Evolutionary conservation across 2,329 filamentous ascomycete species (phyloP).

Genomic region (Exophiala oligosperma): DNA sequence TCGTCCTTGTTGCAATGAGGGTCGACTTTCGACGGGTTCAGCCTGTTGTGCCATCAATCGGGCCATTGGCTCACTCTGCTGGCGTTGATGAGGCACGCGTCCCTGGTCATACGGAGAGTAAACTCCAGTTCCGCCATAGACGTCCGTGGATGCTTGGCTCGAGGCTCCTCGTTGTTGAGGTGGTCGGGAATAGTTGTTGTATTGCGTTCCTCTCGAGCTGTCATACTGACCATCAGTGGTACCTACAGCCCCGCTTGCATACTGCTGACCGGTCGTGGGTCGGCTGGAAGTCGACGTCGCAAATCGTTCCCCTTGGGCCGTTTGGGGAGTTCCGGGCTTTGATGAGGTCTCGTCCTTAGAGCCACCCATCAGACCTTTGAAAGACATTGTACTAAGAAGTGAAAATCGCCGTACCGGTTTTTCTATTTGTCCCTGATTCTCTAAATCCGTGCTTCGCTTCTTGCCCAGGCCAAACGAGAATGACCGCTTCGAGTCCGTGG

Average conservation of each 20-base stretch:
- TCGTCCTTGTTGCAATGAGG: constrained; percentile 44
- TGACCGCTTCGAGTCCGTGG: constrained; percentile 73
- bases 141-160: constrained; percentile 21
- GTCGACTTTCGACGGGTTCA: constrained; percentile 38
- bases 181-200: constrained; percentile 29
- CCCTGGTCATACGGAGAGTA: constrained; percentile 24
- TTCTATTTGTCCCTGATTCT: constrained; percentile 55
- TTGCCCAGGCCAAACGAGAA: constrained; percentile 69
- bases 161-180: constrained; percentile 18
- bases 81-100: constrained; percentile 31
- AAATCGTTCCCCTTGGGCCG: constrained; percentile 37
- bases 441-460: constrained; percentile 70
- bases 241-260: constrained; percentile 11
- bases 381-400: constrained; percentile 63
- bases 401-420: constrained; percentile 68
- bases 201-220: constrained; percentile 11
- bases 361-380: constrained; percentile 64
- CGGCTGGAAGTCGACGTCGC: constrained; percentile 16
- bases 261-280: constrained; percentile 15
- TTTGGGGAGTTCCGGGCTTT: constrained; percentile 42
- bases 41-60: constrained; percentile 38
- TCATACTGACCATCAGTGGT: constrained; percentile 27
- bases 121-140: constrained; percentile 30
- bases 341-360: constrained; percentile 51
- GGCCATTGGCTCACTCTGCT: constrained; percentile 38